These are phyloP conservation scores for Rhododendron ferrugineum DNA, from an alignment of 148 eudicot genomes.

Conservation along the genomic window DNA sequence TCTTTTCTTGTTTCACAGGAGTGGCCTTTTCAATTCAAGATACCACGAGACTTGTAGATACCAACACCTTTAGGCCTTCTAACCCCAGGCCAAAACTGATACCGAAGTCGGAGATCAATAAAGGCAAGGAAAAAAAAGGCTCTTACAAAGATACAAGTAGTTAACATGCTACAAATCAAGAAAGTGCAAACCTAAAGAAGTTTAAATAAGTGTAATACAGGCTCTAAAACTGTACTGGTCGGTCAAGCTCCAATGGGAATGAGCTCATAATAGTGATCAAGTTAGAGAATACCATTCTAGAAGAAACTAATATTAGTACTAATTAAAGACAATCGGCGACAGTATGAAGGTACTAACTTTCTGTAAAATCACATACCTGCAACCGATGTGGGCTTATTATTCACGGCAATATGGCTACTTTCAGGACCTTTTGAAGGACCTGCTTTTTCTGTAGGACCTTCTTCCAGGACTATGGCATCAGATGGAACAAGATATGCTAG, in stretches of 20 bases:
- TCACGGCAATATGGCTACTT: constrained; percentile 21
- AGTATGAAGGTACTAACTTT: neutral
- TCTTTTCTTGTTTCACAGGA: neutral
- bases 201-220: neutral
- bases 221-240: neutral
- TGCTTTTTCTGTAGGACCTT: constrained; percentile 30
- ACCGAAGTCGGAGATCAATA: neutral
- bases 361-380: constrained; percentile 33
- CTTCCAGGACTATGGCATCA: constrained; percentile 37
- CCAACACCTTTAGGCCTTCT: neutral
- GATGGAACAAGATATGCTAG: constrained; percentile 80
- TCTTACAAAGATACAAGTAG: neutral
- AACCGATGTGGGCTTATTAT: constrained; percentile 25
- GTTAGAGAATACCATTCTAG: neutral
- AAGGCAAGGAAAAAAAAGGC: neutral
- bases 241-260: neutral
- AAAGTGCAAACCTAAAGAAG: neutral
- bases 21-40: neutral
- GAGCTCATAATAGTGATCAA: neutral
- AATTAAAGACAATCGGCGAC: neutral
- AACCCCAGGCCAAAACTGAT: neutral
- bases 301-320: neutral
- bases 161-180: neutral
- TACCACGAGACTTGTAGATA: neutral
- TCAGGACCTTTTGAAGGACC: constrained; percentile 32